Conservation (phyloP, 2,329 filamentous ascomycete genomes). For the Colletotrichum sp. region DNA sequence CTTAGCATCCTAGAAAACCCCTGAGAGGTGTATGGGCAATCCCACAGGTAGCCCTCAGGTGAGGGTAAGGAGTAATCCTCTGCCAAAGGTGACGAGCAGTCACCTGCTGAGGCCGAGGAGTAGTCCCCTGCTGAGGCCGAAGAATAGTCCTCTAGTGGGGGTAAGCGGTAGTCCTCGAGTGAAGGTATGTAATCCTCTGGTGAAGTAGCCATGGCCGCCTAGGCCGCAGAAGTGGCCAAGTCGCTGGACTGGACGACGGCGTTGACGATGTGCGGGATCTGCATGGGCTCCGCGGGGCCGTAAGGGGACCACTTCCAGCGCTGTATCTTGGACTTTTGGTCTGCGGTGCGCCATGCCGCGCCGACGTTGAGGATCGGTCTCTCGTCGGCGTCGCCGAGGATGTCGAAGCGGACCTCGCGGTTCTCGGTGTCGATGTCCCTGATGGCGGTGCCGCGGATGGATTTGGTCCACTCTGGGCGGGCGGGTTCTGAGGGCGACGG, state of each 20-base stretch:
- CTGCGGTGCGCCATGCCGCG: constrained; percentile 20
- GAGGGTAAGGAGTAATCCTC: not conserved
- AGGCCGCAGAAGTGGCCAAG: not conserved
- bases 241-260: constrained; percentile 15
- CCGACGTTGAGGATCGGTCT: constrained; percentile 26
- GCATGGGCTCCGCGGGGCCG: not conserved
- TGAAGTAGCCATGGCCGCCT: not conserved
- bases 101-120: not conserved
- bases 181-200: not conserved
- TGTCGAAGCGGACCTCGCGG: constrained; percentile 35
- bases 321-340: constrained; percentile 18
- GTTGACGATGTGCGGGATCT: constrained; percentile 5
- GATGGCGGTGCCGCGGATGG: constrained; percentile 37
- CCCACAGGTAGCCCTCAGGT: not conserved
- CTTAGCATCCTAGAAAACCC: not conserved
- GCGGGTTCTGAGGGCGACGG: not conserved
- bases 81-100: not conserved
- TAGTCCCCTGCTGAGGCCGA: not conserved
- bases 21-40: not conserved
- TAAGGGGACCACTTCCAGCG: constrained; percentile 36
- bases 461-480: constrained; percentile 29
- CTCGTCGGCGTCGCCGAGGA: constrained; percentile 25
- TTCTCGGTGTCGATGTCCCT: constrained; percentile 29
- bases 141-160: not conserved
- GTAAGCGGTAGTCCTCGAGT: not conserved